Evolutionary conservation across 495 filamentous ascomycete species (phyloP), one percentile per base, ranked within the genome.

Genomic region (Penicillium pulvis): DNA sequence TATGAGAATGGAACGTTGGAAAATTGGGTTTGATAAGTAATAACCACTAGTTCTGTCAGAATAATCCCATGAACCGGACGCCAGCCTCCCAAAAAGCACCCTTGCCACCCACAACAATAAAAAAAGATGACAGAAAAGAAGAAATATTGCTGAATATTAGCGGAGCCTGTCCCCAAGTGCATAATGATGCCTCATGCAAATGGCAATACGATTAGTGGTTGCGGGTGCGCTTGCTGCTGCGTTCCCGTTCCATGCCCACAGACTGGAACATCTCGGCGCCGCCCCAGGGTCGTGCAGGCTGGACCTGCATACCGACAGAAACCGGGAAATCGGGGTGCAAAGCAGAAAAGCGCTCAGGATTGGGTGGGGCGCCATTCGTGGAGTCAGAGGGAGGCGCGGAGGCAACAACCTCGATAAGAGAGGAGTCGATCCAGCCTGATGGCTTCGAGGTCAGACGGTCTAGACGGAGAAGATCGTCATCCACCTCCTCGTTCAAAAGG

Each of bases 401-500:
- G 19, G 73, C 64, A 10, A 78, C 68, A 2, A 74, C 36, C n/a
- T 78, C 70, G 53, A 75, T 58, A 3, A 80, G 67, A 43, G 62
- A 62, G 6, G 61, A 55, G 42, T 80, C 77, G n/a, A 80, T 69
- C 65, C 72, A 78, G 24, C 68, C 61, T 2, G 57, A 44, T 0
- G 74, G 69, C 59, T 75, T 76, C 49, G 16, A 56, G 23, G 67
- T 64, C 23, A 80, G 64, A 11, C 72, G 72, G 47, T 79, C 78
- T 67, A 90, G 85, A 50, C 83, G 79, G 9, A 81, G 77, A 43
- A 84, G 67, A 65, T 90, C 87, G 46, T 80, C 77, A 45, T 82
- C 78, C 12, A 81, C 79, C 43, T 89, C 86, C 24, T 87, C 82
- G 19, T 74, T 75, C 53, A 81, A 78, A 26, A 87, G 68, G 0